Conservation (phyloP, 371 early-diverging fungal species). For the Paraphysoderma sedebokerense region DNA sequence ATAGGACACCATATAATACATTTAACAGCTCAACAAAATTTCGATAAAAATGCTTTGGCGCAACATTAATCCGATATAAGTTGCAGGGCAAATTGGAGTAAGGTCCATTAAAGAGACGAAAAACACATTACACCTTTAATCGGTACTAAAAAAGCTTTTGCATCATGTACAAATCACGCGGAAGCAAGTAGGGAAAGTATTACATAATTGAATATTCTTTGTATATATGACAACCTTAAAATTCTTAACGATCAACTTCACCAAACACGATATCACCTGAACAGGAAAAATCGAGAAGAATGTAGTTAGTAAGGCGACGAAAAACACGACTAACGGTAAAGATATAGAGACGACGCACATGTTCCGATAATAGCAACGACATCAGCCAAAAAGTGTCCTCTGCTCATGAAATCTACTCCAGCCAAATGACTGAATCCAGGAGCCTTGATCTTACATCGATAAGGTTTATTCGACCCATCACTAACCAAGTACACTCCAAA, state of each 20-base stretch:
- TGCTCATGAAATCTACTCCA: constrained; percentile 74
- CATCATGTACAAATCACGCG: no score
- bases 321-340: not conserved
- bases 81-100: no score
- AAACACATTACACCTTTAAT: no score
- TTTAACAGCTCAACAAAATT: no score
- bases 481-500: constrained; percentile 82
- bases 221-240: no score
- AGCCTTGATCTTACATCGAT: constrained; percentile 94
- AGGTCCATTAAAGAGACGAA: no score
- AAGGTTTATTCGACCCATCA: constrained; percentile 83
- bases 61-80: no score
- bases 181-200: no score
- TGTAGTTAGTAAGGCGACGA: not conserved
- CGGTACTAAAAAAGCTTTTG: no score
- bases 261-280: constrained; percentile 43
- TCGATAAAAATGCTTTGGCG: no score
- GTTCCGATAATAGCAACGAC: constrained; percentile 88
- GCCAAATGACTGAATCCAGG: constrained; percentile 92
- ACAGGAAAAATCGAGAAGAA: constrained; percentile 20
- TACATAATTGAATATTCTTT: no score
- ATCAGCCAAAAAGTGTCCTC: constrained; percentile 83
- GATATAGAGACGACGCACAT: constrained; percentile 19
- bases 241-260: constrained; percentile 11
- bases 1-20: no score